These are phyloP conservation scores for Podaxis sp. DNA, from an alignment of 768 basidiomycete genomes.

Conservation along the genomic window DNA sequence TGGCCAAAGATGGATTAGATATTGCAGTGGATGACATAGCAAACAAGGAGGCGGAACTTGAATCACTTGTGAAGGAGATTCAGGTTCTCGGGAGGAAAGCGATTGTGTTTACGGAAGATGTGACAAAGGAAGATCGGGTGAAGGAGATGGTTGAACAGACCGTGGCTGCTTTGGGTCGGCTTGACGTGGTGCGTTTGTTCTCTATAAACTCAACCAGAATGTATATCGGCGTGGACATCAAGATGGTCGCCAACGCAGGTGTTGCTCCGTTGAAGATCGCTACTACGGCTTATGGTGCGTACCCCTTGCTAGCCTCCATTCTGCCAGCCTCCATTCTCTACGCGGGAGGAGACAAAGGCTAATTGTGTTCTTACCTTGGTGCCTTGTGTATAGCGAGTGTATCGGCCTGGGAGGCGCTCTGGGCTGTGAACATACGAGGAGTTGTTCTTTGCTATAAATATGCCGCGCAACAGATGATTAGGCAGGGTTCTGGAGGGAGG, in stretches of 20 bases:
- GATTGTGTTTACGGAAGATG: conserved; percentile 32
- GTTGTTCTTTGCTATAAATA: conserved; percentile 63
- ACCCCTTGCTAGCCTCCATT: not conserved
- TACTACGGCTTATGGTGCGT: not conserved
- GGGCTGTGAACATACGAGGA: conserved; percentile 56
- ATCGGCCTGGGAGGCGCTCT: conserved; percentile 39
- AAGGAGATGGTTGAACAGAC: conserved; percentile 35
- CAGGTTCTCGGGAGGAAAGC: conserved; percentile 25
- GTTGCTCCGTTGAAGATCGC: not conserved
- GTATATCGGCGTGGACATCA: not conserved
- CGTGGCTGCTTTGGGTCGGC: conserved; percentile 35
- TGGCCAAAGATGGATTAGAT: conserved; percentile 47
- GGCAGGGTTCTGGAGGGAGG: conserved; percentile 53
- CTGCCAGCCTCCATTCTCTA: not conserved
- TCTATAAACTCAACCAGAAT: not conserved
- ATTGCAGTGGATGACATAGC: conserved; percentile 45
- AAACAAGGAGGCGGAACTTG: conserved; percentile 25
- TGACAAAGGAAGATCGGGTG: conserved; percentile 42
- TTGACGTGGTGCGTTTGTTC: conserved; percentile 43
- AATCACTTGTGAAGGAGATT: conserved; percentile 28
- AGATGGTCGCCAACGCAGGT: conserved; percentile 17
- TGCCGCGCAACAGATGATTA: conserved; percentile 60
- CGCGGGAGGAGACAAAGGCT: not conserved
- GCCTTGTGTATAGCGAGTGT: conserved; percentile 26
- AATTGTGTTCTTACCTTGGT: not conserved